Conservation (phyloP, 1,284 basidiomycete species). For the Cutaneotrichosporon arboriforme region DNA sequence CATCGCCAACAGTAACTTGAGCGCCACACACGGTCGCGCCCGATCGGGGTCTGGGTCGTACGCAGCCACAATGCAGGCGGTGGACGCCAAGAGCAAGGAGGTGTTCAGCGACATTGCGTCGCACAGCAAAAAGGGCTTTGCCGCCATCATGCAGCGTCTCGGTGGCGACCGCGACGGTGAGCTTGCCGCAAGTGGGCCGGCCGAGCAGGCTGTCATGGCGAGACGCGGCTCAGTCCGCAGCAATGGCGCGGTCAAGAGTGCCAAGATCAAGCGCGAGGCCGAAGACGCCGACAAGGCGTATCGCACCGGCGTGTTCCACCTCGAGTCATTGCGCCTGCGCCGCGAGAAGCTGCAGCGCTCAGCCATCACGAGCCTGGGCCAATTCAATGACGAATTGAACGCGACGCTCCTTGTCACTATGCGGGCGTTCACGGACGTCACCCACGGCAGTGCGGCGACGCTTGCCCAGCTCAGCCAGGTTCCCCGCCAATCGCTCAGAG, state of each 20-base stretch:
- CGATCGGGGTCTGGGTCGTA: conserved; percentile 24
- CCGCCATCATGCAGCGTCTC: conserved; percentile 43
- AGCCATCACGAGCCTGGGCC: conserved; percentile 75
- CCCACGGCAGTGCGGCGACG: conserved; percentile 52
- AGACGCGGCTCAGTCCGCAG: conserved; percentile 9
- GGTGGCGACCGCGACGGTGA: conserved; percentile 39
- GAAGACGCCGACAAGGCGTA: conserved; percentile 97
- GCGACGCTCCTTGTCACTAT: conserved; percentile 61
- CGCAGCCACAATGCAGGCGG: conserved; percentile 3
- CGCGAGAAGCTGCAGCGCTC: conserved; percentile 75
- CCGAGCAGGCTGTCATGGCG: not conserved
- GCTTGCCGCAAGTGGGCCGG: not conserved
- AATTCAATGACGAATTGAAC: conserved; percentile 70
- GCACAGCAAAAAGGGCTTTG: conserved; percentile 45
- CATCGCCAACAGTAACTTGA: not conserved
- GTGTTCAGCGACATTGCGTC: conserved; percentile 44
- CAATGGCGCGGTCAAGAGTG: conserved; percentile 58
- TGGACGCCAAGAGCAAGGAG: conserved; percentile 40
- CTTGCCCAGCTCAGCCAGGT: conserved; percentile 55
- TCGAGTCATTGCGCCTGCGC: conserved; percentile 82
- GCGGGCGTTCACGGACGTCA: conserved; percentile 67
- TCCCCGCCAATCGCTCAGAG: conserved; percentile 53
- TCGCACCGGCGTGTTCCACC: conserved; percentile 81
- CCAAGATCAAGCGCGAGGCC: conserved; percentile 78
- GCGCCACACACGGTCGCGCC: conserved; percentile 13